Conservation (phyloP, 2,329 filamentous ascomycete species). For the Trichoderma sp. region DNA sequence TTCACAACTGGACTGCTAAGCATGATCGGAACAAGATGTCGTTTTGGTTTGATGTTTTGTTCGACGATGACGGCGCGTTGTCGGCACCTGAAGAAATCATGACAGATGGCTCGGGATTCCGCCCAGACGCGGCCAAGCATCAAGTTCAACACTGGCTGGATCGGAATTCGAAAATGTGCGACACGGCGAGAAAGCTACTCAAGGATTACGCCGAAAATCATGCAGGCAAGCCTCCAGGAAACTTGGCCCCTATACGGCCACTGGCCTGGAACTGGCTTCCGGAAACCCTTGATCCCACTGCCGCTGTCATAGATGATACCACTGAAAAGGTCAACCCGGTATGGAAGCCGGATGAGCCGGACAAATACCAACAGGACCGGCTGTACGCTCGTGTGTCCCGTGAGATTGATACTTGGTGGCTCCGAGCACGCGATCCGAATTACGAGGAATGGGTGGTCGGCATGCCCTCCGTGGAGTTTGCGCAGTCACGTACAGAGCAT, state of each 20-base stretch:
- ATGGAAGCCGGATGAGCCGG: conserved; percentile 50
- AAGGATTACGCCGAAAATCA: conserved; percentile 52
- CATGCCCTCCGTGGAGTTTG: conserved; percentile 60
- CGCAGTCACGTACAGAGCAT: conserved; percentile 53
- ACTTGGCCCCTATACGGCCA: conserved; percentile 48
- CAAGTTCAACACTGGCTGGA: conserved; percentile 63
- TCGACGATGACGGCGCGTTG: conserved; percentile 52
- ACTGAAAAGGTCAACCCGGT: conserved; percentile 46
- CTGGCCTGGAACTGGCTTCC: conserved; percentile 57
- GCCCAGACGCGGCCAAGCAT: conserved; percentile 54
- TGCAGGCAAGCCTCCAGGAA: conserved; percentile 47
- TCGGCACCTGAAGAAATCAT: conserved; percentile 50
- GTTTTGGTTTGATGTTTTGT: conserved; percentile 64
- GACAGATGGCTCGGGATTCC: conserved; percentile 52
- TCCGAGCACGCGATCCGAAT: conserved; percentile 57
- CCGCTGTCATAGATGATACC: conserved; percentile 35
- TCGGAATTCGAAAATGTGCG: conserved; percentile 57
- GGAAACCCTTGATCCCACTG: conserved; percentile 32
- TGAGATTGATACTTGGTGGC: conserved; percentile 65
- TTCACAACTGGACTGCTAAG: conserved; percentile 67
- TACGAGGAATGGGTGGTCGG: conserved; percentile 55
- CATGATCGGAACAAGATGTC: conserved; percentile 68
- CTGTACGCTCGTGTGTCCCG: conserved; percentile 59
- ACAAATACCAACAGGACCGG: conserved; percentile 58
- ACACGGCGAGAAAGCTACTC: conserved; percentile 52